Conservation (phyloP, 306 rosid genomes). For the Prunus mongolica region DNA sequence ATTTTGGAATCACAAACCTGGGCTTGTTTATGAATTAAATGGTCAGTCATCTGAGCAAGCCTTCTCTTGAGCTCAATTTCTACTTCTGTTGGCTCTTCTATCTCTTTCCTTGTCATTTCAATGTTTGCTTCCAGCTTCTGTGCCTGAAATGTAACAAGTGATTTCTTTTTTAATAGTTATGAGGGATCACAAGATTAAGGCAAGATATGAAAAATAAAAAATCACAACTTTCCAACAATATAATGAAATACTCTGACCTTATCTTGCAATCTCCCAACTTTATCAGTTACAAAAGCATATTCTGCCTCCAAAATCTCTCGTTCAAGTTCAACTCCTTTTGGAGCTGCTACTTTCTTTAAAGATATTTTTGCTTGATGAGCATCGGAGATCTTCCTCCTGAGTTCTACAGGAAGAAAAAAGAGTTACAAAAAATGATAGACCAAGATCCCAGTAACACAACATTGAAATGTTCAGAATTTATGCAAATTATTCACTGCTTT, state of each 20-base stretch:
- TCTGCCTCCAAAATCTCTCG: conserved; percentile 83
- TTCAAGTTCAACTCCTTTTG: conserved; percentile 77
- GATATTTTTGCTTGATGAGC: conserved; percentile 52
- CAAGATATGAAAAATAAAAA: neutral
- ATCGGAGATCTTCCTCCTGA: conserved; percentile 59
- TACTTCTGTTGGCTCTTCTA: conserved; percentile 87
- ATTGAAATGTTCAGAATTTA: neutral
- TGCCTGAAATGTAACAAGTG: conserved; percentile 46
- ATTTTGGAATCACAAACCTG: conserved; percentile 53
- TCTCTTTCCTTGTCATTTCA: conserved; percentile 76
- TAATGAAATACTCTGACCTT: conserved; percentile 40
- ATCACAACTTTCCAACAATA: neutral
- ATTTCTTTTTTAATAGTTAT: conserved; percentile 1
- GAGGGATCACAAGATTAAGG: neutral
- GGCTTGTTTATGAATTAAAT: conserved; percentile 92
- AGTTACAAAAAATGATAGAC: conserved; percentile 13
- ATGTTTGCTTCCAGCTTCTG: conserved; percentile 67
- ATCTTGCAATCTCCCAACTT: conserved; percentile 60
- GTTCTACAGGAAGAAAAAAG: conserved; percentile 47
- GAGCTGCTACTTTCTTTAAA: conserved; percentile 50
- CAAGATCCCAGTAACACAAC: conserved; percentile 8
- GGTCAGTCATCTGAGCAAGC: conserved; percentile 93
- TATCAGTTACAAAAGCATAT: conserved; percentile 52
- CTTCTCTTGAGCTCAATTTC: conserved; percentile 87
- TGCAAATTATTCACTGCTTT: neutral